Evolutionary conservation across 2,329 filamentous ascomycete genomes (phyloP).

Genomic region (Elsinoe necatrix): DNA sequence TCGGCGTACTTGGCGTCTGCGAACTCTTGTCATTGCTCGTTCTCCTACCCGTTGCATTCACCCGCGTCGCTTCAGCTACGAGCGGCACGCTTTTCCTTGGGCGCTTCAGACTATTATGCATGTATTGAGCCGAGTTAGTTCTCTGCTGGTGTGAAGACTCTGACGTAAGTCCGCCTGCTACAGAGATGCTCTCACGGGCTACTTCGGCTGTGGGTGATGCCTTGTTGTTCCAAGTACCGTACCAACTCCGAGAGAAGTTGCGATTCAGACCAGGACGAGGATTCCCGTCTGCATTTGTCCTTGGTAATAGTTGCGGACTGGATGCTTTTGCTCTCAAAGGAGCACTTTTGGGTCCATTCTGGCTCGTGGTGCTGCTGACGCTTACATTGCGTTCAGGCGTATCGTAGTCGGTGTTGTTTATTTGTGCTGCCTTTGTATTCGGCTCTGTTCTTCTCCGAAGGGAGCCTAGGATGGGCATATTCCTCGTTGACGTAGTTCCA

Average conservation of each 20-base stretch:
- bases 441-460: constrained; percentile 36
- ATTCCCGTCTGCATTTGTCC: not conserved
- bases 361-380: not conserved
- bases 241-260: constrained; percentile 32
- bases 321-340: constrained; percentile 14
- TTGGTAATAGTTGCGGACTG: constrained; percentile 3
- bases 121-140: constrained; percentile 19
- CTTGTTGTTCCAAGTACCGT: constrained; percentile 40
- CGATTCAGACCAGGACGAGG: constrained; percentile 10
- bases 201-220: constrained; percentile 40
- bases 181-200: constrained; percentile 38
- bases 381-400: not conserved
- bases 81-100: constrained; percentile 38
- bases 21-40: constrained; percentile 20
- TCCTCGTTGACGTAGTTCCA: not conserved
- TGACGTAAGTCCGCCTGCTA: constrained; percentile 36
- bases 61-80: constrained; percentile 38
- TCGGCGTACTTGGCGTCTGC: not conserved
- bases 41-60: constrained; percentile 34
- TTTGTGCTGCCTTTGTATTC: constrained; percentile 28
- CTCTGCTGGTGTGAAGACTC: constrained; percentile 30
- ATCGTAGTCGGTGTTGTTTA: constrained; percentile 14
- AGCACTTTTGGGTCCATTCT: not conserved
- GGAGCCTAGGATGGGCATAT: constrained; percentile 18
- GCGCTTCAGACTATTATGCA: constrained; percentile 18